A percentile compares a stretch with the other conserved stretches of the same genome.
These are phyloP conservation scores for Beauveria sp. DNA, from an alignment of 2,329 filamentous ascomycete genomes.

Conservation along the genomic window DNA sequence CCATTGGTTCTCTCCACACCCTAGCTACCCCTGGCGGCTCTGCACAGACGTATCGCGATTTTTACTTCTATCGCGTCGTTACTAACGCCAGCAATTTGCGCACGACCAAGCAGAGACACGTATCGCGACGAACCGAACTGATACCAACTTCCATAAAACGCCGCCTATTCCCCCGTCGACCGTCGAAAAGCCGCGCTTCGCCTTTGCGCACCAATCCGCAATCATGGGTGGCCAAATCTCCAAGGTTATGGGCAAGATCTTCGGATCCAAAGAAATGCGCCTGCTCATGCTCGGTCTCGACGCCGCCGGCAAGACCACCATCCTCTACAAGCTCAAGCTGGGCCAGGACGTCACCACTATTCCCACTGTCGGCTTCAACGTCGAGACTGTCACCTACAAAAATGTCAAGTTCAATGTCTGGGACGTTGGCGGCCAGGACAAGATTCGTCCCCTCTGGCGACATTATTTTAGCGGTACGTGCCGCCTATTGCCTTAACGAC, in stretches of 20 bases:
- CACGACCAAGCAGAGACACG: background rate
- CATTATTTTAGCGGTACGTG: constrained; percentile 79
- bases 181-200: background rate
- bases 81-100: background rate
- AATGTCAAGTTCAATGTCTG: constrained; percentile 99
- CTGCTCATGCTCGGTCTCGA: constrained; percentile 97
- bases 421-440: constrained; percentile 98
- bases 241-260: constrained; percentile 97
- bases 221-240: constrained; percentile 90
- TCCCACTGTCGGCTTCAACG: constrained; percentile 97
- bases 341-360: constrained; percentile 98
- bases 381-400: constrained; percentile 98
- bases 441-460: constrained; percentile 94
- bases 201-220: constrained; percentile 17
- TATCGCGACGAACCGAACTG: background rate
- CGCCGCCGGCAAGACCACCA: constrained; percentile 97
- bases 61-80: background rate
- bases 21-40: background rate
- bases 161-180: constrained; percentile 4
- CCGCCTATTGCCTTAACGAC: background rate
- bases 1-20: background rate
- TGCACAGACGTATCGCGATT: background rate
- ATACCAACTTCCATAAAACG: background rate
- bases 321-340: constrained; percentile 98
- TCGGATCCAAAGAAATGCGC: constrained; percentile 98